These are phyloP conservation scores for Apiotrichum sp. DNA, from an alignment of 1,284 basidiomycete species.

Conservation along the genomic window DNA sequence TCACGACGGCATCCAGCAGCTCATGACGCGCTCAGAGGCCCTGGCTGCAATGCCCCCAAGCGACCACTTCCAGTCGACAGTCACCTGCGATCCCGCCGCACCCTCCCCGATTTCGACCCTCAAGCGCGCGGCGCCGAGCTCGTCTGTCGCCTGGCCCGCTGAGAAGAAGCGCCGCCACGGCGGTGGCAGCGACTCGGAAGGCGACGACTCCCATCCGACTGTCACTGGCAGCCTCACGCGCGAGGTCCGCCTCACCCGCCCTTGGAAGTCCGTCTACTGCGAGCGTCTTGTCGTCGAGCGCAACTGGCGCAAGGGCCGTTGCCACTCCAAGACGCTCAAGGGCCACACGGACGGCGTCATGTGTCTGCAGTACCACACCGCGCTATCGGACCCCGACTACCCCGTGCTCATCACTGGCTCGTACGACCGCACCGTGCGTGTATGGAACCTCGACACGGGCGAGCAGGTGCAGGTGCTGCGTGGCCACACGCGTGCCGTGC, in stretches of 20 bases:
- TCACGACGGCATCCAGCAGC: constrained; percentile 16
- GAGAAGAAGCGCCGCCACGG: constrained; percentile 21
- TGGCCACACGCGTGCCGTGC: constrained; percentile 86
- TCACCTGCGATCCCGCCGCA: constrained; percentile 13
- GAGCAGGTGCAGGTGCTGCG: constrained; percentile 72
- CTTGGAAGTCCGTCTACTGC: constrained; percentile 99
- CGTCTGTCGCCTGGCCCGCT: constrained; percentile 4
- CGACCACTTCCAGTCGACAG: constrained; percentile 1
- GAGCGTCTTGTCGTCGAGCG: constrained; percentile 91
- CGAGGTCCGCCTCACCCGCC: constrained; percentile 48
- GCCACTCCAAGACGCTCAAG: constrained; percentile 67
- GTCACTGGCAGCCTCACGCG: constrained; percentile 21
- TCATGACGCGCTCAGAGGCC: constrained; percentile 32
- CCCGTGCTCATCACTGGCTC: constrained; percentile 96
- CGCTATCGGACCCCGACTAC: constrained; percentile 73
- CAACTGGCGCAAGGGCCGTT: constrained; percentile 93
- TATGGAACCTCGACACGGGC: constrained; percentile 96
- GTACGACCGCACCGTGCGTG: constrained; percentile 87
- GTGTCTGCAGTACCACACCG: constrained; percentile 93
- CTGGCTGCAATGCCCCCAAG: constrained; percentile 15
- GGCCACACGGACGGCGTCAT: constrained; percentile 96
- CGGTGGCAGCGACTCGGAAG: constrained; percentile 2
- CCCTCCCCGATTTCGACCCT: constrained; percentile 1
- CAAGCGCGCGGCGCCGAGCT: constrained; percentile 21
- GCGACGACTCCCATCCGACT: constrained; percentile 10